Evolutionary conservation across 768 basidiomycete genomes (phyloP), one percentile per base, ranked within the genome.

Genomic region (Suillus paluster): DNA sequence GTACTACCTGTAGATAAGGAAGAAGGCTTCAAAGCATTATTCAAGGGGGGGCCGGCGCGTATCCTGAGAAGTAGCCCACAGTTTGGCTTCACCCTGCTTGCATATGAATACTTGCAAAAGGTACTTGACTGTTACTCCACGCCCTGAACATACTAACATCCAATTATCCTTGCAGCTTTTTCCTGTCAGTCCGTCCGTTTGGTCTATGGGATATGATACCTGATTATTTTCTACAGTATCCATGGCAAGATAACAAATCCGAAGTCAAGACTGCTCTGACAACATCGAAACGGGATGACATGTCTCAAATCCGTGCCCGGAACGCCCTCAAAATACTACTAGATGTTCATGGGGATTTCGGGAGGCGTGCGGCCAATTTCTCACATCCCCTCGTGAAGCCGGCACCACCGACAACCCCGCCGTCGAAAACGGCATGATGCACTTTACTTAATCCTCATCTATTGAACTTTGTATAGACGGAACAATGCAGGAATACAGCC

Each of bases 261-360:
- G 86, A 86, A 70, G 83, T 90, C 63, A 86, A 89, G 74, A 95
- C 87, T 19, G 84, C 81, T 59, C 84, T 90, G 60, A 93, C 85
- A 8, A 62, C 64, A 58, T 83, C 86, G 60, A 84, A 85, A 59
- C 84, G 85, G 42, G 91, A 92, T 67, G 97, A 98, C 62, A 82
- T 99, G 78, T 86, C 94, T 34, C 87, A 89, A 72, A 85, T 97
- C 46, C 86, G 97, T 59, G 97, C 97, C 21, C 84, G 97, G 61
- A 98, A 98, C 80, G 97, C 95, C 15, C 84, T 99, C 70, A 95
- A 95, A 76, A 94, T 95, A 63, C 75, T 95, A 64, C 78, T 95
- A 71, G 94, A 95, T 68, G 90, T 93, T 42, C 92, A 94, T 75
- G 91, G 92, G n/a, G 92, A 95, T 73, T 91, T 94, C 78, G 90